Evolutionary conservation across 768 basidiomycete species (phyloP).

Genomic region (Punctularia strigosozonata): DNA sequence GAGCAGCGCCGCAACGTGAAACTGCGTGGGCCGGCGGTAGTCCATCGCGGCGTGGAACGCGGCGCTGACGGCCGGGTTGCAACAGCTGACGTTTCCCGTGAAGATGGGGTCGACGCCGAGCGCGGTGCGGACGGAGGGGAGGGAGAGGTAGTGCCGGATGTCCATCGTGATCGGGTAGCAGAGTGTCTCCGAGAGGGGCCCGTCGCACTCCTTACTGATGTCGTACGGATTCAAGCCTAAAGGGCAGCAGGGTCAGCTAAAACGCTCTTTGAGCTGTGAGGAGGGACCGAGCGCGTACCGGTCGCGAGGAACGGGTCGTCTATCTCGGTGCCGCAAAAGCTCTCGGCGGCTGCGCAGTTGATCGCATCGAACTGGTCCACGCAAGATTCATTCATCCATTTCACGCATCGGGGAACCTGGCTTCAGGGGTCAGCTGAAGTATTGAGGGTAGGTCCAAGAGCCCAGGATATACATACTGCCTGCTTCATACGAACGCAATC

Average conservation of each 20-base stretch:
- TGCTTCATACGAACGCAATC: conserved; percentile 32
- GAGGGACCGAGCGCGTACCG: conserved; percentile 20
- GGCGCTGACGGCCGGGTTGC: conserved; percentile 27
- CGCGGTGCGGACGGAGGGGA: conserved; percentile 33
- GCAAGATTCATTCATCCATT: conserved; percentile 17
- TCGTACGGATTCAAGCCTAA: conserved; percentile 53
- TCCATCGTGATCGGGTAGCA: conserved; percentile 53
- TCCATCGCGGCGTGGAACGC: conserved; percentile 41
- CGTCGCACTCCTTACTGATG: conserved; percentile 49
- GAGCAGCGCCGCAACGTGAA: conserved; percentile 39
- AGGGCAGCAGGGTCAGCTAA: too few relatives aligned
- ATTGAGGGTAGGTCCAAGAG: neutral
- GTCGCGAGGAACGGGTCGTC: conserved; percentile 14
- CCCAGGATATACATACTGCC: conserved; percentile 17
- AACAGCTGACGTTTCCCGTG: conserved; percentile 26
- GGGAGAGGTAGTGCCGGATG: conserved; percentile 52
- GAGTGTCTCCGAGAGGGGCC: conserved; percentile 25
- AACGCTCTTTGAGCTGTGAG: too few relatives aligned
- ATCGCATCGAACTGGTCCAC: conserved; percentile 21
- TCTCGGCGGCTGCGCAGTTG: conserved; percentile 23
- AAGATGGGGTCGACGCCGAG: conserved; percentile 52
- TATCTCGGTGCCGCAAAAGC: conserved; percentile 24
- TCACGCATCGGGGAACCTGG: conserved; percentile 19
- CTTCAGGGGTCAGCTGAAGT: neutral
- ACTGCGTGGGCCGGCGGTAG: conserved; percentile 14